Percentiles rank a stretch among this genome's conserved stretches.
Evolutionary conservation across 192 early-diverging fungal species (phyloP).

Genomic region (Backusella mclennaniae): DNA sequence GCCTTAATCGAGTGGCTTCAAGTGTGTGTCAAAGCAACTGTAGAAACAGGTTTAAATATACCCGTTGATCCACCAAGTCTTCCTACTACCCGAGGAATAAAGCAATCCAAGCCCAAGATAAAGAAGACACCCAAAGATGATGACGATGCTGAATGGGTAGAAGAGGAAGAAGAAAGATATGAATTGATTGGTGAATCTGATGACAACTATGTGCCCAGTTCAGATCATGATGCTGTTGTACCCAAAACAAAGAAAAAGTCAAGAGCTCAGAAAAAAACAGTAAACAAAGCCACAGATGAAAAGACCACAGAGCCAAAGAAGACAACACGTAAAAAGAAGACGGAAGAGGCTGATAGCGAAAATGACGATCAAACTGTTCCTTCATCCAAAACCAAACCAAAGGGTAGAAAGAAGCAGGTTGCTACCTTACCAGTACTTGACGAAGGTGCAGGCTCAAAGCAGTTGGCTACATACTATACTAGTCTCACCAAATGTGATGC

Average conservation of each 20-base stretch:
- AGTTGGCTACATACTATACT: neutral
- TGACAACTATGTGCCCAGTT: conserved; percentile 24
- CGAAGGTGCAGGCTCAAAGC: conserved; percentile 3
- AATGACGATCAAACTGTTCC: conserved; percentile 20
- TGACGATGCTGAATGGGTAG: neutral
- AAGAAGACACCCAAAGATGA: neutral
- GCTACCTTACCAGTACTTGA: neutral
- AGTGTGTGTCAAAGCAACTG: conserved; percentile 17
- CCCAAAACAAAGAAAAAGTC: neutral
- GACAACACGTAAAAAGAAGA: conserved; percentile 16
- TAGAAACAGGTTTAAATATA: conserved; percentile 10
- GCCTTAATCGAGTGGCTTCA: conserved; percentile 33
- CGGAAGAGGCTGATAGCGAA: neutral
- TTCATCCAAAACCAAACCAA: neutral
- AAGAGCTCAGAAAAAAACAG: neutral
- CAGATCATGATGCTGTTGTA: conserved; percentile 3
- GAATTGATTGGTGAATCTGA: conserved; percentile 25
- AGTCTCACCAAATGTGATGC: neutral
- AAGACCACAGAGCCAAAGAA: neutral
- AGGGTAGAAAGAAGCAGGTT: neutral
- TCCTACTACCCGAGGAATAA: neutral
- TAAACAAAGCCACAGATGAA: neutral
- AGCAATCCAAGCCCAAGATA: neutral
- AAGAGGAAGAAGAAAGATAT: conserved; percentile 12
- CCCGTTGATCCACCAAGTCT: neutral